A percentile compares a stretch with the other conserved stretches of the same genome.
phyloP scores from a whole-genome alignment of 345 rosid genomes.

The Populus pruinosa region DNA sequence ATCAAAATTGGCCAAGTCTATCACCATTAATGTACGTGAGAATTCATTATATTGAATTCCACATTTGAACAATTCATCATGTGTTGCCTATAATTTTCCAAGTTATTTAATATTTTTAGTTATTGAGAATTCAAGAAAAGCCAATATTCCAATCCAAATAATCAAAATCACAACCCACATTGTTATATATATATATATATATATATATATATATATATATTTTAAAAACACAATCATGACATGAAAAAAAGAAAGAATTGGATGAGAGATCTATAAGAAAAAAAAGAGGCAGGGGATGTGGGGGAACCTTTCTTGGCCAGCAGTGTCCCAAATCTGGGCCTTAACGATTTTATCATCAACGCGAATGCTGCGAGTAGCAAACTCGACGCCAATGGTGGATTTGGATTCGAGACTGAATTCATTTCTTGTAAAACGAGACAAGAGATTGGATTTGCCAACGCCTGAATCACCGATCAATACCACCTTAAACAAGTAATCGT shows the following conservation, averaged over 20 bases:
- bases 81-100: too few relatives aligned
- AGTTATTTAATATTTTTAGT: too few relatives aligned
- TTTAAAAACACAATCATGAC: too few relatives aligned
- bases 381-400: slow-evolving; percentile 35
- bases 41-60: too few relatives aligned
- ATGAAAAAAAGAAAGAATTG: not conserved
- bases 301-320: slow-evolving; percentile 31
- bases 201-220: too few relatives aligned
- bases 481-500: slow-evolving; percentile 34
- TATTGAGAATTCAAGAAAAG: not conserved
- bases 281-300: not conserved
- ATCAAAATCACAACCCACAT: not conserved
- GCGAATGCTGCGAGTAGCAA: slow-evolving; percentile 31
- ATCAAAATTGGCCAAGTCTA: too few relatives aligned
- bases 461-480: slow-evolving; percentile 36
- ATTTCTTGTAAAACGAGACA: slow-evolving; percentile 30
- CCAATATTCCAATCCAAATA: not conserved
- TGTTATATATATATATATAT: too few relatives aligned
- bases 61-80: too few relatives aligned
- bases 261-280: not conserved
- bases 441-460: slow-evolving; percentile 29
- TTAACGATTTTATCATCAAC: slow-evolving; percentile 35
- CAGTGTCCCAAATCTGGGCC: slow-evolving; percentile 38
- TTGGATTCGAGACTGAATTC: slow-evolving; percentile 35
- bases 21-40: too few relatives aligned